Conservation (phyloP, 164 flowering plant species). For the Sedum album region DNA sequence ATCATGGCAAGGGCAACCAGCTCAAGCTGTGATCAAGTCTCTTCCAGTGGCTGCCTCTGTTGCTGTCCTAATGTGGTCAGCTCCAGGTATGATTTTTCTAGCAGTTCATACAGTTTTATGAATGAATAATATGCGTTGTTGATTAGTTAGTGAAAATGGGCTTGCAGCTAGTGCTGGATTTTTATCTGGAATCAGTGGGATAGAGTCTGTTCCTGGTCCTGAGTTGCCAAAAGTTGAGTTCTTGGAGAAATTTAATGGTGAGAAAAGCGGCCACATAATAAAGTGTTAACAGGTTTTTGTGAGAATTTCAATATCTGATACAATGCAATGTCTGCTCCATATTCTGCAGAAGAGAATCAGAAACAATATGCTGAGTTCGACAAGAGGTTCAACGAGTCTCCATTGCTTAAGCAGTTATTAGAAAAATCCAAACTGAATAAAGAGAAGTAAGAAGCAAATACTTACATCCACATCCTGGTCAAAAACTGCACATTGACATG, state of each 20-base stretch:
- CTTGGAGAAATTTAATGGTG: slow-evolving; percentile 57
- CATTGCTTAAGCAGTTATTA: slow-evolving; percentile 54
- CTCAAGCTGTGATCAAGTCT: neutral
- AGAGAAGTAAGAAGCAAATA: slow-evolving; percentile 43
- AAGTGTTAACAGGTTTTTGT: neutral
- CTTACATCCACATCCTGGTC: neutral
- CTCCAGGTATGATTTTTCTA: slow-evolving; percentile 27
- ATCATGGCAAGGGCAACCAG: neutral
- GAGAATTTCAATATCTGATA: neutral
- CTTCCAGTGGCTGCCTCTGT: slow-evolving; percentile 41
- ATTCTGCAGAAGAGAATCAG: slow-evolving; percentile 76
- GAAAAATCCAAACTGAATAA: slow-evolving; percentile 59
- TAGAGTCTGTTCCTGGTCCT: slow-evolving; percentile 78
- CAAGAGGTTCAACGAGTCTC: slow-evolving; percentile 59
- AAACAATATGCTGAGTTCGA: slow-evolving; percentile 68
- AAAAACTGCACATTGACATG: neutral
- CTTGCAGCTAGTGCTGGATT: slow-evolving; percentile 69
- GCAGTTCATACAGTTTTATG: neutral
- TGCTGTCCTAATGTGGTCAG: slow-evolving; percentile 33
- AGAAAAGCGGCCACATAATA: neutral
- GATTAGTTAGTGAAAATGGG: neutral
- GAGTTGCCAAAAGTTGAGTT: slow-evolving; percentile 62
- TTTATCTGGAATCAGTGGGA: slow-evolving; percentile 59
- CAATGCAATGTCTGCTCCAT: too few relatives aligned
- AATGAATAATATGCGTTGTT: neutral